A percentile compares a stretch with the other conserved stretches of the same genome.
These are phyloP conservation scores for Kazachstania sp. DNA, from an alignment of 1,139 yeast genomes.

Conservation along the genomic window DNA sequence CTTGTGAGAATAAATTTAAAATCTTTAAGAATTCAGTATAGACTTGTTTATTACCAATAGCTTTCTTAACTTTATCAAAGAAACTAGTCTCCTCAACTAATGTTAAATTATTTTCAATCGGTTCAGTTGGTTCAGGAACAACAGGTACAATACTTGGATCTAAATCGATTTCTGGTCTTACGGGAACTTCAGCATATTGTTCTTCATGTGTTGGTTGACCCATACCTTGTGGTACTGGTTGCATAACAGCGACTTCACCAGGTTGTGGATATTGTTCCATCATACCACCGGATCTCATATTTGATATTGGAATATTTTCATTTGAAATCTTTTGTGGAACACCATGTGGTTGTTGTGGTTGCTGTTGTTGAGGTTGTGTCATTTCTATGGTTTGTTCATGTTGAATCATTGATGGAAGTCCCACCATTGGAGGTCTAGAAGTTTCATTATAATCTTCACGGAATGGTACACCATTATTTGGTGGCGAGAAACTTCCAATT, in stretches of 20 bases:
- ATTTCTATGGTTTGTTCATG: slow-evolving; percentile 11
- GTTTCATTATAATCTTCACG: slow-evolving; percentile 7
- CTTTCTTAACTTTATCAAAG: slow-evolving; percentile 87
- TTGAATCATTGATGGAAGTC: slow-evolving; percentile 13
- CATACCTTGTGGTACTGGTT: slow-evolving; percentile 9
- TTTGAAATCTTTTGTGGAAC: neutral
- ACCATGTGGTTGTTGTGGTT: slow-evolving; percentile 3
- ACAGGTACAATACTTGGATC: slow-evolving; percentile 76
- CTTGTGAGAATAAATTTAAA: slow-evolving; percentile 79
- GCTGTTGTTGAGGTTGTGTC: slow-evolving; percentile 7
- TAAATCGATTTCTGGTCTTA: slow-evolving; percentile 41
- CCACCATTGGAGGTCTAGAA: slow-evolving; percentile 4
- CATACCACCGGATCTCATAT: slow-evolving; percentile 3
- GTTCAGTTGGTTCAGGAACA: slow-evolving; percentile 77
- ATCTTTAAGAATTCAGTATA: slow-evolving; percentile 87
- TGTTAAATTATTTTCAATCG: slow-evolving; percentile 52
- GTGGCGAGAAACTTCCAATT: slow-evolving; percentile 91
- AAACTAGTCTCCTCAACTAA: slow-evolving; percentile 78
- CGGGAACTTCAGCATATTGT: slow-evolving; percentile 40
- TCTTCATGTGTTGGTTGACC: slow-evolving; percentile 13
- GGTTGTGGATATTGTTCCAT: slow-evolving; percentile 8
- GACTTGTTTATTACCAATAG: slow-evolving; percentile 79
- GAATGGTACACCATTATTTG: slow-evolving; percentile 32
- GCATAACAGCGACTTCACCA: slow-evolving; percentile 10
- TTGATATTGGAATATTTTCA: slow-evolving; percentile 5